Evolutionary conservation across 2,329 filamentous ascomycete genomes (phyloP), one percentile per base, ranked within the genome.

Genomic region (Aspergillus persii): DNA sequence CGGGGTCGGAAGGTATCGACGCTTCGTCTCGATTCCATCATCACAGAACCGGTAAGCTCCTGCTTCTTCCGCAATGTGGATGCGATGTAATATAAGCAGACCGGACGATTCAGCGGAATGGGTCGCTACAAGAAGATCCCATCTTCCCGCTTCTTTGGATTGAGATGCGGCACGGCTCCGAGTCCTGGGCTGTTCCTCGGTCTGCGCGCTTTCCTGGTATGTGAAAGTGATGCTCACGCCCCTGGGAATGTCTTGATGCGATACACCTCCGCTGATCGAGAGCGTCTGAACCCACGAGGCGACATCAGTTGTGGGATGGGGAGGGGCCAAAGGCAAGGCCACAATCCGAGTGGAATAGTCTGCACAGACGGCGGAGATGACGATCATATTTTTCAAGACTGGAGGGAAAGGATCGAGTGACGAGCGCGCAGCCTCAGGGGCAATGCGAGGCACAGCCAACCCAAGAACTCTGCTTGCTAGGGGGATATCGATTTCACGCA

Each of bases 301-400:
- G 5, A 70, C 58, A 53, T 78, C 69, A 30, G 74, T 74, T 30
- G 70, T 66, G 23, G 76, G 73, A 44, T 81, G 77, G 27, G 84
- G 84, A 51, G 84, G 84, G 11, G 70, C 69, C 27, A 87, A 73
- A 4, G 85, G 84, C 18, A 86, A 66, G 4, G 80, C 80, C 26
- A 88, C 75, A 51, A 88, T 65, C 31, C 81, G 79, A 9, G 85
- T 76, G n/a, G 79, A 83, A 12, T 79, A 81, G 68, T 88, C 85
- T 15, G 81, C 79, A 63, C 84, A 87, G 15, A 81, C 78, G 4
- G 81, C 80, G 0, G 81, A 77, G 41, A 87, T 75, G 27, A 86
- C 75, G 15, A 88, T 80, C 56, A 77, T 80, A 41, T 77, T 75
- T 47, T 76, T 77, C 57, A 85, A 75, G 36, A 84, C 74, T 30